Evolutionary conservation across 176 grass and related monocot species (phyloP).

Genomic region (Rhynchospora pubera): DNA sequence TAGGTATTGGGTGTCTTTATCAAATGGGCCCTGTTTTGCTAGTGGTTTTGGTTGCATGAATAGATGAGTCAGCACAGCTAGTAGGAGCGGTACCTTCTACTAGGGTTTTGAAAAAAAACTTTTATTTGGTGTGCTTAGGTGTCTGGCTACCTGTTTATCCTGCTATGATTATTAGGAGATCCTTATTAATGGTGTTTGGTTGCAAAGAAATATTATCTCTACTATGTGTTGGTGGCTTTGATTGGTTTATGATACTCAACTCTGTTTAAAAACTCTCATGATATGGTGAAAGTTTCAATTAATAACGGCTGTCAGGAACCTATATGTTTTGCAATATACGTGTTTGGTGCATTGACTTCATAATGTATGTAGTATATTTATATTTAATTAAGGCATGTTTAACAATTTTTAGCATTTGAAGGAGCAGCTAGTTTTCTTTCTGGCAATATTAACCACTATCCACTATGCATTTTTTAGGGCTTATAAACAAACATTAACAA

Average conservation of each 20-base stretch:
- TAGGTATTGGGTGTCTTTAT: conserved; percentile 22
- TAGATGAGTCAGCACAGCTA: conserved; percentile 17
- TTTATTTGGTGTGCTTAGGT: conserved; percentile 12
- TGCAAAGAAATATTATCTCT: neutral
- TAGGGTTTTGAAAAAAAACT: conserved; percentile 10
- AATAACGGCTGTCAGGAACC: neutral
- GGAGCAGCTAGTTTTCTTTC: neutral
- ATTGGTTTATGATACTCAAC: neutral
- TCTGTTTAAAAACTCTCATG: neutral
- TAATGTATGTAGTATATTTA: neutral
- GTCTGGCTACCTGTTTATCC: conserved; percentile 5
- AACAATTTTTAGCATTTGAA: neutral
- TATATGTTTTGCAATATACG: neutral
- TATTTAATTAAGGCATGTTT: neutral
- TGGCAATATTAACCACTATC: neutral
- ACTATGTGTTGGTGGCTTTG: neutral
- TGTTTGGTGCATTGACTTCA: neutral
- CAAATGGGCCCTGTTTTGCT: conserved; percentile 17
- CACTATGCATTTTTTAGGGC: neutral
- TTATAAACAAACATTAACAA: neutral
- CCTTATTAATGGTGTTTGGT: neutral
- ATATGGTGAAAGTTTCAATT: neutral
- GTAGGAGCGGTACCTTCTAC: conserved; percentile 13
- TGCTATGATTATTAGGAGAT: conserved; percentile 1
- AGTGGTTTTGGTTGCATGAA: conserved; percentile 26